Percentiles rank a stretch among this genome's conserved stretches.
Conservation (phyloP, 2,329 filamentous ascomycete genomes). For the Calonectria naviculata region DNA sequence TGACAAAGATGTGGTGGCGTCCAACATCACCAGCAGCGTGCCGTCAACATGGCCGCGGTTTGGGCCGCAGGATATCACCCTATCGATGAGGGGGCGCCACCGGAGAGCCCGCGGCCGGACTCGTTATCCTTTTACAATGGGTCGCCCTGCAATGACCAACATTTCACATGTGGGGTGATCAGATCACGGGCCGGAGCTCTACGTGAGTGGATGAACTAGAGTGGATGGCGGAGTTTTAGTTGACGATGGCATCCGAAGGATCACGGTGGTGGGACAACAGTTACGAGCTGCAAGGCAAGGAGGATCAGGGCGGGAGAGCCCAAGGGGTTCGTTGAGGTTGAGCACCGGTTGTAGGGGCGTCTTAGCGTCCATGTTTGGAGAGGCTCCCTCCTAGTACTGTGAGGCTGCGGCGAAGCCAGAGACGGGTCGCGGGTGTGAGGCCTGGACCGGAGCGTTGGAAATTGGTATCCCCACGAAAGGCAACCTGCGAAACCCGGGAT, state of each 20-base stretch:
- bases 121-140: conserved; percentile 25
- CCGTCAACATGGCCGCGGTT: conserved; percentile 37
- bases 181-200: conserved; percentile 19
- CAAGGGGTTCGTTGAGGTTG: conserved; percentile 27
- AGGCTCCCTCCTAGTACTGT: background rate
- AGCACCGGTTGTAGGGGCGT: conserved; percentile 22
- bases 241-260: conserved; percentile 18
- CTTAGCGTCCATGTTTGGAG: conserved; percentile 14
- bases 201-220: conserved; percentile 18
- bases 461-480: conserved; percentile 6
- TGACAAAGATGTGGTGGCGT: conserved; percentile 33
- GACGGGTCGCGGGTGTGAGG: conserved; percentile 10
- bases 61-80: conserved; percentile 34
- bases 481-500: conserved; percentile 1
- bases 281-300: conserved; percentile 36
- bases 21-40: conserved; percentile 24
- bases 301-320: conserved; percentile 20
- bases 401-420: conserved; percentile 11
- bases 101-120: conserved; percentile 30
- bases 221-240: conserved; percentile 12
- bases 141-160: conserved; percentile 26
- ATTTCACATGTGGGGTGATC: conserved; percentile 24
- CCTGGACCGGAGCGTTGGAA: conserved; percentile 12
- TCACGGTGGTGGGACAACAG: conserved; percentile 32
- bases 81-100: conserved; percentile 28